Evolutionary conservation across 352 stramenopile genomes (phyloP), one percentile per base, ranked within the genome.

Genomic region (Phytopythium mirpurense): DNA sequence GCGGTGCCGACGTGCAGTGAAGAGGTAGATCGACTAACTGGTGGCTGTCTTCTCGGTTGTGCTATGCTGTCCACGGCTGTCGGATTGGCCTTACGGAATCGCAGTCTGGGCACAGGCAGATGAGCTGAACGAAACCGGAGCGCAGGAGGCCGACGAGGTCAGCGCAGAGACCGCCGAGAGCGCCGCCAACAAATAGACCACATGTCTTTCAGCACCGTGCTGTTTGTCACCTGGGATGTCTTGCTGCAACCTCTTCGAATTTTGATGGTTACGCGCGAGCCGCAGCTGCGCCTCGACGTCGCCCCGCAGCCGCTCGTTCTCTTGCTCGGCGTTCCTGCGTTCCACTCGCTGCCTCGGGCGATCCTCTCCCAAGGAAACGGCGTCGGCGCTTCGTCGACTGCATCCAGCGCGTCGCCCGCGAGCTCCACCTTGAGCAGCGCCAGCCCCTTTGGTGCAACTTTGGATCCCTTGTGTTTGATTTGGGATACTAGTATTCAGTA

Each of bases 61-160:
- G 32, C 32, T 10, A 15, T 15, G 7, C 6, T 11, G 19, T n/a
- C n/a, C n/a, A n/a, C n/a, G n/a, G n/a, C n/a, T n/a, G n/a, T n/a
- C n/a, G n/a, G n/a, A n/a, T n/a, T n/a, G n/a, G n/a, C n/a, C n/a
- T n/a, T n/a, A n/a, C n/a, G n/a, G n/a, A n/a, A 36, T 27, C 57
- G 38, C 18, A 89, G 80, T 91, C 27, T 91, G 81, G 81, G 78
- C 81, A 6, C 76, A 89, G 55, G 51, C 54, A 9, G 68, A 83
- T 46, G 66, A 70, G 51, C 35, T 52, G 8, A 62, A 54, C 38
- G 42, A 62, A n/a, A 23, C 21, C 40, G 46, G 53, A 21, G 36
- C 54, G 9, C 63, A 67, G 12, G 55, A 62, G 7, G 27, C 45
- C 0, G 54, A 51, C 2, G 14, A 59, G 6, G n/a, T n/a, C n/a